These are phyloP conservation scores for Boletus rufocinnamomeus DNA, from an alignment of 768 basidiomycete species.

Conservation along the genomic window DNA sequence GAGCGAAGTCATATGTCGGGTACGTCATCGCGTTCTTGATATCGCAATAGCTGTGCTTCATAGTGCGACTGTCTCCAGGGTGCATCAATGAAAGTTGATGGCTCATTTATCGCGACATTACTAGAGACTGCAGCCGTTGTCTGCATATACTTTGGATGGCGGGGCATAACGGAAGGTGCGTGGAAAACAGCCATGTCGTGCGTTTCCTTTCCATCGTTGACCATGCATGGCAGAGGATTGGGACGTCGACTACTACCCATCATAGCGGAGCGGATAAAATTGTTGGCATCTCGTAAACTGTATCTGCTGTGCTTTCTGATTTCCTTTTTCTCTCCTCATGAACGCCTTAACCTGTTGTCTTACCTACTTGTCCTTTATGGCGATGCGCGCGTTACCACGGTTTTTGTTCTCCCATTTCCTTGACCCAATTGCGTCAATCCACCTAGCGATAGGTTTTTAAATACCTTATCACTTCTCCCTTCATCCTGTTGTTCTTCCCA, in stretches of 20 bases:
- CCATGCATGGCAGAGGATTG: constrained; percentile 42
- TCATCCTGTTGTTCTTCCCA: background rate
- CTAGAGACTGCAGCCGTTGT: constrained; percentile 76
- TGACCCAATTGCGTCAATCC: background rate
- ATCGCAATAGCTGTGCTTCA: constrained; percentile 12
- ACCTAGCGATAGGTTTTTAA: background rate
- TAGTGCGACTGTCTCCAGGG: constrained; percentile 42
- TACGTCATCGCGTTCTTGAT: constrained; percentile 34
- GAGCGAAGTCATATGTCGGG: constrained; percentile 71
- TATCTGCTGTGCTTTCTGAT: constrained; percentile 16
- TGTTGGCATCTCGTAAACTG: constrained; percentile 9
- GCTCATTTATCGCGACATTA: constrained; percentile 82
- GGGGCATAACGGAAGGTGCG: constrained; percentile 85
- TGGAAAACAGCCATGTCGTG: constrained; percentile 4
- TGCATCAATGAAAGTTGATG: constrained; percentile 73
- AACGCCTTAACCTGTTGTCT: constrained; percentile 12
- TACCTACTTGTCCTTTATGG: constrained; percentile 2
- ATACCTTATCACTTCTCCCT: constrained; percentile 3
- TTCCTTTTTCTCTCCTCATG: background rate
- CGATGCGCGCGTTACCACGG: constrained; percentile 10
- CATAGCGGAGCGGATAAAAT: constrained; percentile 19
- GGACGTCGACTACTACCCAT: constrained; percentile 53
- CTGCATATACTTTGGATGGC: constrained; percentile 78
- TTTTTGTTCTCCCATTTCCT: background rate
- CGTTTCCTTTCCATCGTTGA: constrained; percentile 3